Evolutionary conservation across 148 eudicot genomes (phyloP).

Genomic region (Rhododendron kiyosumense): DNA sequence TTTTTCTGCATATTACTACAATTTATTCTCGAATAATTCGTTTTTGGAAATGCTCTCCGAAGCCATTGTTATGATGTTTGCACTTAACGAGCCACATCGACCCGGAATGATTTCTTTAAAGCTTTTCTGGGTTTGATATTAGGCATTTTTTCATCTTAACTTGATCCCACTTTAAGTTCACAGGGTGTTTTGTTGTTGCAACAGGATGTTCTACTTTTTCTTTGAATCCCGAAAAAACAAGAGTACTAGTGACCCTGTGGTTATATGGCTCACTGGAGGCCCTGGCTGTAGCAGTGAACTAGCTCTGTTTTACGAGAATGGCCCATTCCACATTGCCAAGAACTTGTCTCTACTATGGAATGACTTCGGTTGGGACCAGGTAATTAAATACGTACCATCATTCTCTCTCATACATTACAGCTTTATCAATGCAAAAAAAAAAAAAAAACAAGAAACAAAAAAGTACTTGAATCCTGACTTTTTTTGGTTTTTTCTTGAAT

Average conservation of each 20-base stretch:
- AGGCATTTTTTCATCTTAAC: neutral
- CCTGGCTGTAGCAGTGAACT: conserved; percentile 98
- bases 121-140: neutral
- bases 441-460: neutral
- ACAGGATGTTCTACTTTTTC: conserved; percentile 90
- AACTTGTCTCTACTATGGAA: conserved; percentile 77
- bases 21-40: neutral
- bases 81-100: neutral
- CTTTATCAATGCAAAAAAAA: conserved; percentile 17
- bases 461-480: neutral
- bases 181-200: neutral
- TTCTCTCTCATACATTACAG: conserved; percentile 10
- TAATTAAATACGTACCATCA: neutral
- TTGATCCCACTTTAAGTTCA: neutral
- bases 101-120: neutral
- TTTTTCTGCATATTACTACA: neutral
- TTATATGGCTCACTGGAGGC: conserved; percentile 93
- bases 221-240: conserved; percentile 76
- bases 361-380: conserved; percentile 77
- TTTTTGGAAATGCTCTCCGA: neutral
- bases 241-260: conserved; percentile 54
- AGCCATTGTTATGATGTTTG: neutral
- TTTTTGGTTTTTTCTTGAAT: no score
- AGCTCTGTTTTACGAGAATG: conserved; percentile 91
- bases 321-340: conserved; percentile 66